phyloP scores from a whole-genome alignment of 1,139 yeast genomes.

The Geotrichum macrosporum region DNA sequence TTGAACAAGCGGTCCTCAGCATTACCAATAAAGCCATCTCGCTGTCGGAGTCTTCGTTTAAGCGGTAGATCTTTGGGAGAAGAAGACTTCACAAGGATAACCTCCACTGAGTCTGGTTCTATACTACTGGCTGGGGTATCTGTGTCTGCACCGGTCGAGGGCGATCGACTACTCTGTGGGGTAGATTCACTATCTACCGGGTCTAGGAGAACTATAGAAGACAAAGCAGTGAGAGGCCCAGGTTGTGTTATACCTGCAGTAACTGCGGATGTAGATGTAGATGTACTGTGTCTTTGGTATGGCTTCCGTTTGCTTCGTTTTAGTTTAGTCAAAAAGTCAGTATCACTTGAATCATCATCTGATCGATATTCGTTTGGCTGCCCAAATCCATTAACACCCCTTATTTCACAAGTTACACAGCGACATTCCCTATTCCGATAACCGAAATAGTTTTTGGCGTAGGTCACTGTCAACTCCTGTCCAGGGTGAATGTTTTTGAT shows the following conservation, averaged over 20 bases:
- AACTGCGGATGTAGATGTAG: no score
- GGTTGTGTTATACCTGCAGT: no score
- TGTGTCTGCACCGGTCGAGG: constrained; percentile 7
- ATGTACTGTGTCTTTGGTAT: not conserved
- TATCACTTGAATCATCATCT: constrained; percentile 17
- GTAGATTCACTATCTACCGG: constrained; percentile 9
- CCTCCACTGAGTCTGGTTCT: constrained; percentile 6
- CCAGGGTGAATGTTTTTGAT: constrained; percentile 39
- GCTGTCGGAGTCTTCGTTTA: constrained; percentile 15
- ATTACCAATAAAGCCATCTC: constrained; percentile 4
- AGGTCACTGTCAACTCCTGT: constrained; percentile 46
- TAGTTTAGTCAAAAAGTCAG: constrained; percentile 19
- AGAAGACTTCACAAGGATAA: not conserved
- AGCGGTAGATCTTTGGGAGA: constrained; percentile 13
- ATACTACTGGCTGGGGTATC: constrained; percentile 19
- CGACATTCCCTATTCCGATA: constrained; percentile 42
- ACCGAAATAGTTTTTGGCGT: constrained; percentile 46
- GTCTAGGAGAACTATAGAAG: not conserved
- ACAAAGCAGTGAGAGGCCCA: no score
- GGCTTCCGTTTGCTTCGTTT: constrained; percentile 12
- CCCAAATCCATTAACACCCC: constrained; percentile 23
- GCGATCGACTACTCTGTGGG: constrained; percentile 8
- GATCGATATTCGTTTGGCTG: constrained; percentile 5
- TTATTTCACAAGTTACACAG: constrained; percentile 44
- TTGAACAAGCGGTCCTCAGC: constrained; percentile 12